A percentile compares a stretch with the other conserved stretches of the same genome.
Conservation (phyloP, 352 stramenopile genomes). For the Phytophthora vignae region DNA sequence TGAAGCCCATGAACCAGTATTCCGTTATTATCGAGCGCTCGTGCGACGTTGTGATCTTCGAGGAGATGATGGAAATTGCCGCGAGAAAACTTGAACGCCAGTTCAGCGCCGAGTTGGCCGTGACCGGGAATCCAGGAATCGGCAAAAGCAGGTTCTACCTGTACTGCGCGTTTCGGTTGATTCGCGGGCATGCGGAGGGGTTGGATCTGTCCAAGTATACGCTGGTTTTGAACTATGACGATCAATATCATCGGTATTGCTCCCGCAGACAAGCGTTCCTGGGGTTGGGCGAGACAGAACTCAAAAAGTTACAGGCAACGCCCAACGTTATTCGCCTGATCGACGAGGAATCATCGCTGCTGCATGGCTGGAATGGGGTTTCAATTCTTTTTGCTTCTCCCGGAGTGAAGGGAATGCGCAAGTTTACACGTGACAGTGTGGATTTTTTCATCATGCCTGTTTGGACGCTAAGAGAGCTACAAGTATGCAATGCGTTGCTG, state of each 20-base stretch:
- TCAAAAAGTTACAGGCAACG: neutral
- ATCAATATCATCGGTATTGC: neutral
- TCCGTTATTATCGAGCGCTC: too few relatives aligned
- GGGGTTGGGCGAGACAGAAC: neutral
- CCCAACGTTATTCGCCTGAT: neutral
- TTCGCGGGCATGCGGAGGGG: neutral
- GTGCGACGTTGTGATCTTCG: neutral
- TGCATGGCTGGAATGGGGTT: neutral
- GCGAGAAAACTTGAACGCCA: neutral
- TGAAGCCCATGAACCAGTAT: too few relatives aligned
- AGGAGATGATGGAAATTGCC: neutral
- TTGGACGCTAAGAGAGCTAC: neutral
- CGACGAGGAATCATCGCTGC: neutral
- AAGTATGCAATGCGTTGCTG: neutral
- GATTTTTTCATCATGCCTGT: neutral
- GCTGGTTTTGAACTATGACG: neutral
- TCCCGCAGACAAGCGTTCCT: neutral
- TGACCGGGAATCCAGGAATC: neutral
- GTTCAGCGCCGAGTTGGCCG: neutral
- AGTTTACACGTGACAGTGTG: neutral
- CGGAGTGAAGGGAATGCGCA: neutral
- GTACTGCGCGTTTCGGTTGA: neutral
- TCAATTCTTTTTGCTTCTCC: neutral
- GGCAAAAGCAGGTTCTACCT: neutral
- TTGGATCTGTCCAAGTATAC: neutral